Base-by-base conservation (phyloP, 805 yeast species). In the Maudiozyma barnettii region DNA sequence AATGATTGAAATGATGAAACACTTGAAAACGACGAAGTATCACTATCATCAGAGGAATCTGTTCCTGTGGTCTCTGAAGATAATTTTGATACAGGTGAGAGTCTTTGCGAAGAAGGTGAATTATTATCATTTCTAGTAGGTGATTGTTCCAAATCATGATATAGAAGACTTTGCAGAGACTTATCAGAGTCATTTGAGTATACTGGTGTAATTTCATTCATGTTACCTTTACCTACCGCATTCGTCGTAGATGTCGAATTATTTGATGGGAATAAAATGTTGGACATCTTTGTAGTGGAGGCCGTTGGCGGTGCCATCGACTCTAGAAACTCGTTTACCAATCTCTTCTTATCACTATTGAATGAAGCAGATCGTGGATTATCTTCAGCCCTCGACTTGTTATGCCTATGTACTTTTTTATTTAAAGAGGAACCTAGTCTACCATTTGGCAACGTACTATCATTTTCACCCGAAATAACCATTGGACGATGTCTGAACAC, bases 311-410 rank as follows among this genome's bases (percentile, higher is more conserved):
- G 57, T 26, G 49, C 56, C 56, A 56, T 53, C 3, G 63, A 58
- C 36, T 54, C 48, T 35, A 60, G 44, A 46, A 60, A 60, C 35
- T 60, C 63, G 41, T 57, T 51, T 4, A 58, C 64, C 29, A 60
- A 41, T 43, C 65, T 52, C 43, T 59, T 58, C 20, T 54, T 53
- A 37, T 59, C 64, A 38, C 48, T 49, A 41, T 40, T 29, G 29
- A 47, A 46, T 18, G 45, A 42, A 13, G 30, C 40, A 5, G 47
- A 45, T 36, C 41, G 31, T 20, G 43, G n/a, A 20, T 42, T 44
- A 5, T 13, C 33, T 22, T 39, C 36, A 3, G 10, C 9, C 5
- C 36, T 22, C 1, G 30, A 36, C 10, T 37, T 39, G 13, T 18
- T 29, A 31, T 45, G 46, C 16, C 43, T 47, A 21, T 46, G 48